Percentiles rank a stretch among this genome's conserved stretches.
Evolutionary conservation across 768 basidiomycete genomes (phyloP).

Genomic region (Cystobasidium onofrii): DNA sequence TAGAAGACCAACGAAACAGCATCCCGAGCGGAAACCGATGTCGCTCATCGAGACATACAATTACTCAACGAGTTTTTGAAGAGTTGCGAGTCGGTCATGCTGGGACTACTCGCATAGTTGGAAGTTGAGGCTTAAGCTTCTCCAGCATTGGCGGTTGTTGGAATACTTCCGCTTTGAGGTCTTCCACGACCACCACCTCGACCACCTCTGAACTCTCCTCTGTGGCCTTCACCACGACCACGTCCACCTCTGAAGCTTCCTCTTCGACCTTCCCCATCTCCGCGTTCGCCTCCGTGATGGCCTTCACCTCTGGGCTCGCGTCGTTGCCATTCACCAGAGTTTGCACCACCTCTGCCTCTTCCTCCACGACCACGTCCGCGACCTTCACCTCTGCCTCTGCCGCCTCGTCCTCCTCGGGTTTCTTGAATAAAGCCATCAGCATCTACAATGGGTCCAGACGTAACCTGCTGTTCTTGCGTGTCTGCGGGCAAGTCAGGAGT

Average conservation of each 20-base stretch:
- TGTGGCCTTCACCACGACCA: background rate
- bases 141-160: background rate
- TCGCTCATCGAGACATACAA: no score
- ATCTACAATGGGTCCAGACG: background rate
- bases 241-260: conserved; percentile 25
- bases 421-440: background rate
- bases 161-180: background rate
- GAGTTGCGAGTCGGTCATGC: no score
- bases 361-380: background rate
- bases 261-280: background rate
- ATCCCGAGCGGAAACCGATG: no score
- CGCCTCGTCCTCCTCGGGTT: background rate
- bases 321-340: background rate
- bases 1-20: no score
- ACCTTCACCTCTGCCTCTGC: background rate
- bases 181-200: conserved; percentile 13
- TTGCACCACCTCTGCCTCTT: background rate
- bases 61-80: no score
- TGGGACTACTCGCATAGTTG: no score
- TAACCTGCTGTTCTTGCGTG: background rate
- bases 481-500: conserved; percentile 16
- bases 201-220: conserved; percentile 10
- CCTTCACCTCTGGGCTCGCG: conserved; percentile 8
- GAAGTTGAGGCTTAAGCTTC: background rate
- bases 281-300: background rate